Evolutionary conservation across 805 yeast genomes (phyloP), one percentile per base, ranked within the genome.

Genomic region (Kregervanrija pseudodelftensis): DNA sequence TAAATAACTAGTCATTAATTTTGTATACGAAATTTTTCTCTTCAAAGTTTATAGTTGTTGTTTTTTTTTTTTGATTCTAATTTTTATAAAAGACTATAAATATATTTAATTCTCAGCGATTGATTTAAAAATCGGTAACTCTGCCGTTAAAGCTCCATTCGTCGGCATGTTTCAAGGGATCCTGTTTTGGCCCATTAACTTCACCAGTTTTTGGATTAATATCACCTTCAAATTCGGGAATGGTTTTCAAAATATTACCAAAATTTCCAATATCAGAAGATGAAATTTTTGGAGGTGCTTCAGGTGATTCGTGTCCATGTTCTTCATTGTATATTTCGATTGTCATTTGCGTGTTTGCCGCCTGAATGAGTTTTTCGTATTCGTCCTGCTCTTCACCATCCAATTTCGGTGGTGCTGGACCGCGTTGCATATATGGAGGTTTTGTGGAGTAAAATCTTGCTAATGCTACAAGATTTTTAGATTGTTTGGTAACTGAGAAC

Each of bases 171-270:
- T 80, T 79, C 51, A 88, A 72, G 0, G 99, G 99, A 59, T 93
- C 97, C 63, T 93, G 98, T 59, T 93, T 93, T 22, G 99, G 99
- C 0, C 99, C 99, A 40, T 96, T 96, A 16, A 83, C 72, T 65
- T 93, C 99, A 3, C 99, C 99, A 1, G 99, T 93, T 46, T 70
- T 75, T 0, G 99, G 99, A 60, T 93, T 93, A 13, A 74, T 79
- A 49, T 89, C 90, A 1, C 99, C 99, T 64, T 90, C 96, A 60
- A 93, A 93, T 58, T 93, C 99, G 2, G 96, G 95, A 44, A 89
- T 82, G 3, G 89, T 82, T 62, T 83, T 79, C 61, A 84, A 73
- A 51, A 72, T 78, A 45, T 78, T 85, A 1, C 83, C 80, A 54
- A 82, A 76, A 4, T 71, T 67, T 7, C 85, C 85, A 40, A 83